These are phyloP conservation scores for Drechslerella coelobrocha DNA, from an alignment of 2,329 filamentous ascomycete genomes.

Conservation along the genomic window DNA sequence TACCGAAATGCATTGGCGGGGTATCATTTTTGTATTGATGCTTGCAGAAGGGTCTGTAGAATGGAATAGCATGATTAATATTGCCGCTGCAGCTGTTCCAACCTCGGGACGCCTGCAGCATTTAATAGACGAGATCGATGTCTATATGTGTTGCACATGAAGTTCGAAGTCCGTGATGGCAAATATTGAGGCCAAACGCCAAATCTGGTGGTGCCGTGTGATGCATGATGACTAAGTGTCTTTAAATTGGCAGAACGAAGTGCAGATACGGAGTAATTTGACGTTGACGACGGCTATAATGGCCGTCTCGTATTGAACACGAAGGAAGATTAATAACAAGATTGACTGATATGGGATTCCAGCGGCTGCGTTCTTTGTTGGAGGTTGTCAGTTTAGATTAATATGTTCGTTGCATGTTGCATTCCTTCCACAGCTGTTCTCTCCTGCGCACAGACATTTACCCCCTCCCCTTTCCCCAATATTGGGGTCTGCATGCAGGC, in stretches of 20 bases:
- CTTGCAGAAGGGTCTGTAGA: background rate
- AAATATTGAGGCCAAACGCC: no score
- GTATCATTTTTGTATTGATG: background rate
- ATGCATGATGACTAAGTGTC: no score
- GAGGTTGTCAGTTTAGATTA: no score
- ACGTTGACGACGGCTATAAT: background rate
- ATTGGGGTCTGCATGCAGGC: background rate
- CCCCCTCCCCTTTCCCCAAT: background rate
- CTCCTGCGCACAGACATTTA: background rate
- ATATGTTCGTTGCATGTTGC: background rate
- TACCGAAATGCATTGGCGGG: background rate
- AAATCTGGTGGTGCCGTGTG: no score
- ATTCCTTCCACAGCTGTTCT: background rate
- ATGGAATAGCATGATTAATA: background rate
- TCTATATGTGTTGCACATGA: background rate
- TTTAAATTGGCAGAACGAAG: no score
- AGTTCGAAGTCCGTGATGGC: background rate
- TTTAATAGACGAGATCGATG: no score
- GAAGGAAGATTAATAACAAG: background rate
- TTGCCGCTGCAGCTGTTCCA: no score
- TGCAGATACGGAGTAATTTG: background rate
- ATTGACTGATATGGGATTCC: background rate
- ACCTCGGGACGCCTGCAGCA: no score
- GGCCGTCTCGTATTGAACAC: background rate
- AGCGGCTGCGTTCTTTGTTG: background rate